phyloP scores from a whole-genome alignment of 257 asterid species.

The Lycium ferocissimum region DNA sequence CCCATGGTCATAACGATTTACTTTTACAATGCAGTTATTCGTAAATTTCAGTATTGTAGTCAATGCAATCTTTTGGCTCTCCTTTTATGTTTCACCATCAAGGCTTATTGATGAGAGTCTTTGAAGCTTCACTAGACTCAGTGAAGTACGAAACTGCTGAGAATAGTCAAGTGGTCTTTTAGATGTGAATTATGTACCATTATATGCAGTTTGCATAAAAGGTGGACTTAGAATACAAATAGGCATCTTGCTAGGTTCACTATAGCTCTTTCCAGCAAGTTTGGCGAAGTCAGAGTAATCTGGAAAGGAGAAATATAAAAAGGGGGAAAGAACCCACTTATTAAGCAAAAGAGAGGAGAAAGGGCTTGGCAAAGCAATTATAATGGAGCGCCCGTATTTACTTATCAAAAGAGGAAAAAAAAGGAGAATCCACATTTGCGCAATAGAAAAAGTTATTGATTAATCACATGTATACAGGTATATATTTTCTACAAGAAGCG shows the following conservation, averaged over 20 bases:
- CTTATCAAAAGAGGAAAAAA: not conserved
- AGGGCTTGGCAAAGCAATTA: not conserved
- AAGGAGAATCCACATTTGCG: not conserved
- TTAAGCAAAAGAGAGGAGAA: not conserved
- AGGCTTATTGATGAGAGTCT: not conserved
- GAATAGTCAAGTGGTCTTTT: not conserved
- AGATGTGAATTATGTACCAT: slow-evolving; percentile 2
- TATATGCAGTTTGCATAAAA: not conserved
- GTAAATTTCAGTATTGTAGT: not conserved
- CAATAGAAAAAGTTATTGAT: not conserved
- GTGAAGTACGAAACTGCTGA: not conserved
- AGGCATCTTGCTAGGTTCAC: not conserved
- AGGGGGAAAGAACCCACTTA: not conserved
- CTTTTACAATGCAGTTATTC: not conserved
- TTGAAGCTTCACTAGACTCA: not conserved
- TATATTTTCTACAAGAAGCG: not conserved
- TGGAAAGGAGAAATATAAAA: not conserved
- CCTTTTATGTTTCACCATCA: not conserved
- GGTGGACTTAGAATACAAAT: not conserved
- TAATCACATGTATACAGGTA: not conserved
- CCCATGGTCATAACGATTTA: not conserved
- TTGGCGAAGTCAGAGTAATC: not conserved
- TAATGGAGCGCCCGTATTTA: not conserved
- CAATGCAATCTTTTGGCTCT: not conserved
- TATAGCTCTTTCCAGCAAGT: not conserved